Conservation (phyloP, 805 yeast genomes). For the Ascoidea rubescens region DNA sequence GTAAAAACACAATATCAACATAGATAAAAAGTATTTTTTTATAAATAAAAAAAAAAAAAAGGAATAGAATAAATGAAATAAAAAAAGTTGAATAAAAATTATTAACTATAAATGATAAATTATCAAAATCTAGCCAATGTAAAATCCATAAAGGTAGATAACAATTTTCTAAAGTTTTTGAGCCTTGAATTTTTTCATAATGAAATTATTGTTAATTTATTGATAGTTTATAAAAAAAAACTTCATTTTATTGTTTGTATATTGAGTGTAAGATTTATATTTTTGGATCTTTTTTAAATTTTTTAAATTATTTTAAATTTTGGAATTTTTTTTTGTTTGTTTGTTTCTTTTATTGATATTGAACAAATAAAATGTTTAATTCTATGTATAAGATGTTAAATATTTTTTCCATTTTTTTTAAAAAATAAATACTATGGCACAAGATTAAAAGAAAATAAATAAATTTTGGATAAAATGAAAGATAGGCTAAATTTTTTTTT, state of each 20-base stretch:
- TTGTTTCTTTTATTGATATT: not conserved
- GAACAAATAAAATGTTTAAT: not conserved
- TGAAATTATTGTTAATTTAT: no score
- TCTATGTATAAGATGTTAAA: not conserved
- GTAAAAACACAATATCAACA: no score
- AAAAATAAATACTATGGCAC: constrained; percentile 7
- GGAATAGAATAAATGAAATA: no score
- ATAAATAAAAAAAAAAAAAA: no score
- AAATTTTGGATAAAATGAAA: constrained; percentile 9
- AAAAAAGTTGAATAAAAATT: no score
- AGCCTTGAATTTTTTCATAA: no score
- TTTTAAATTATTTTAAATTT: not conserved
- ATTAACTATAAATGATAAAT: no score
- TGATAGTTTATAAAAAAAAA: no score
- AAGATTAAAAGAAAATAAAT: constrained; percentile 9
- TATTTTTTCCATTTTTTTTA: not conserved
- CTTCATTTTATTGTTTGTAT: not conserved
- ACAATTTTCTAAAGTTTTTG: no score
- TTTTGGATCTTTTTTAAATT: not conserved
- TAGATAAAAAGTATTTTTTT: no score
- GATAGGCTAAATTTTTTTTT: constrained; percentile 8
- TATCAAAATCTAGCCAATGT: no score
- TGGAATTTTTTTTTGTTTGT: not conserved
- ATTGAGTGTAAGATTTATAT: not conserved
- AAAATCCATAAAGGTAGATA: no score